Base-by-base conservation (phyloP, 805 yeast species). In the Ogataea angusta region DNA sequence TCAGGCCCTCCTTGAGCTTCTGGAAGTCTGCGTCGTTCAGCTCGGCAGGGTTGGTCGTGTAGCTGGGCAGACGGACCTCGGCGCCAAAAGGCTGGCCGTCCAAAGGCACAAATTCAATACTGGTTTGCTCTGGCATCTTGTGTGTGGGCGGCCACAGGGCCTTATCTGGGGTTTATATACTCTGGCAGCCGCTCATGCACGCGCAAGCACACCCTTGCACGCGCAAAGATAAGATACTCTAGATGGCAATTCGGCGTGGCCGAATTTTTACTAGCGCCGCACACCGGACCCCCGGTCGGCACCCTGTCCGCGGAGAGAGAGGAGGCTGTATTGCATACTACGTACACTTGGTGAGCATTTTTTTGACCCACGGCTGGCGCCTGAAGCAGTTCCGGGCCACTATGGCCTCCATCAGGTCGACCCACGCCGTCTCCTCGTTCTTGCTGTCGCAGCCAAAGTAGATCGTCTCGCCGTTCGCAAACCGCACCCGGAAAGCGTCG, bases 391-490 rank as follows among this genome's bases (percentile, higher is more conserved):
- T 57, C 23, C 51, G 48, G 16, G 67, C 68, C 10, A 82, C 72
- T 14, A 83, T 74, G 35, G 68, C 67, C 43, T 80, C 80, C 42
- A 90, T 61, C 1, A 71, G 60, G 3, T 61, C 52, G 38, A 83
- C 73, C 98, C 97, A 91, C 39, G 67, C 65, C 23, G 63, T 57
- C 63, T 80, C 83, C 34, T 78, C 83, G 13, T 60, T 68, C 33
- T 67, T 70, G 31, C 80, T 76, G 39, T 87, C 93, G 13, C 96
- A 91, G n/a, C 85, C 86, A 60, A 91, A 86, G 48, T 80, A 85
- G 37, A 90, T 84, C 3, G 76, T 68, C 61, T 90, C 97, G 5
- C 87, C 90, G 57, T 90, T 85, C 30, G 77, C 73, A 61, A 90
- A 90, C 46, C 69, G 66, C 35, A 90, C 63, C 54, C 82, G 82